A percentile compares a stretch with the other conserved stretches of the same genome.
Conservation (phyloP, 257 asterid genomes). For the Solanum ossicruentum region DNA sequence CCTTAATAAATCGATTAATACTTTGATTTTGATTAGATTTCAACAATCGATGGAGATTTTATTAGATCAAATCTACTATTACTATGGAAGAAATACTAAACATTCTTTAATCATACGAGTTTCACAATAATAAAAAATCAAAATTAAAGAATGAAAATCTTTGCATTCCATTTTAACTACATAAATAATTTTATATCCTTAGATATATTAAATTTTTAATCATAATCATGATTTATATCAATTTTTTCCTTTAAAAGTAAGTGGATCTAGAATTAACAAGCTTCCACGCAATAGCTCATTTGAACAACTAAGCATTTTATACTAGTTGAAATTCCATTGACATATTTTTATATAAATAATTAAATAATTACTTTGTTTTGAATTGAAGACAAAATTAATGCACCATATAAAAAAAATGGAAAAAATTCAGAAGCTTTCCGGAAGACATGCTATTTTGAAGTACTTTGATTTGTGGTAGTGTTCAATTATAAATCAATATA, state of each 20-base stretch:
- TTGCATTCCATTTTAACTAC: neutral
- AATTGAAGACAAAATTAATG: constrained; percentile 26
- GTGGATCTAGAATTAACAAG: neutral
- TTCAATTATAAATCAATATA: neutral
- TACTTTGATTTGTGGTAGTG: neutral
- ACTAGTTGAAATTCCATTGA: constrained; percentile 11
- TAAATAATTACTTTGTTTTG: neutral
- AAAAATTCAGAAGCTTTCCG: constrained; percentile 31
- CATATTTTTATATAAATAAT: neutral
- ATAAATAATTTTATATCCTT: neutral
- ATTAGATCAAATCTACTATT: neutral
- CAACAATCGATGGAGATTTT: neutral
- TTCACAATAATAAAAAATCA: neutral
- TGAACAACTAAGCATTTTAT: neutral
- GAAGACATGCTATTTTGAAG: constrained; percentile 39
- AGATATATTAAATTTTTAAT: neutral
- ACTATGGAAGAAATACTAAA: neutral
- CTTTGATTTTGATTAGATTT: neutral
- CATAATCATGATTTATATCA: neutral
- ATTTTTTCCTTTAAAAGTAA: neutral
- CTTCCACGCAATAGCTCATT: neutral
- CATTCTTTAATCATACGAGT: neutral
- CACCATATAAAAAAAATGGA: neutral
- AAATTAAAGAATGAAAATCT: neutral
- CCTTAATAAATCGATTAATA: neutral